Percentiles rank a stretch among this genome's conserved stretches.
Conservation (phyloP, 1,284 basidiomycete genomes). For the Boletus sp. region DNA sequence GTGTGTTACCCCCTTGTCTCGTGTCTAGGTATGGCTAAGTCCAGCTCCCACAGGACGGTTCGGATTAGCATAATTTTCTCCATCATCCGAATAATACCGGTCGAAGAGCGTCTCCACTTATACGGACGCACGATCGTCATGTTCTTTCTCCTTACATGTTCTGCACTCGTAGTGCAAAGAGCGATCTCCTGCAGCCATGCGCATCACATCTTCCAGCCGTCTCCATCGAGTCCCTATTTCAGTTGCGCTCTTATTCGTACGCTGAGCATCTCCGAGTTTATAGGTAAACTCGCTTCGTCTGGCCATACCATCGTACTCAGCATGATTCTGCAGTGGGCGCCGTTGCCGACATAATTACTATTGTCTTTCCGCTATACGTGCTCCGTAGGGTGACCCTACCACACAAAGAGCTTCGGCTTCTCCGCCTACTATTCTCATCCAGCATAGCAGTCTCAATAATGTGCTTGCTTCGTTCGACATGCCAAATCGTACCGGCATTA, state of each 20-base stretch:
- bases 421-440: slow-evolving; percentile 17
- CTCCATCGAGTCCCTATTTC: background rate
- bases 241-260: background rate
- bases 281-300: background rate
- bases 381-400: slow-evolving; percentile 16
- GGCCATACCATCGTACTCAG: background rate
- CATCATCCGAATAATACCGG: slow-evolving; percentile 15
- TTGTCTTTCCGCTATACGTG: slow-evolving; percentile 15
- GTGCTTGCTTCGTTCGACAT: slow-evolving; percentile 4
- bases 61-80: slow-evolving; percentile 16
- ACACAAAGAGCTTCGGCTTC: slow-evolving; percentile 13
- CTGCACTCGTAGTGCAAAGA: background rate
- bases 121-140: slow-evolving; percentile 7
- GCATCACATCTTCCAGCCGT: background rate
- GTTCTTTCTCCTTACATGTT: slow-evolving; percentile 10
- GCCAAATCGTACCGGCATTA: slow-evolving; percentile 3
- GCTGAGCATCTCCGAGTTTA: background rate
- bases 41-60: slow-evolving; percentile 5
- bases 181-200: background rate
- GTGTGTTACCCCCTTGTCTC: too few relatives aligned
- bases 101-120: slow-evolving; percentile 7
- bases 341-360: background rate
- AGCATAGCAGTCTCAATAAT: slow-evolving; percentile 10
- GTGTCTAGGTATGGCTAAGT: background rate
- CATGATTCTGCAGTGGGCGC: slow-evolving; percentile 1